Percentiles rank a stretch among this genome's conserved stretches.
phyloP scores from a whole-genome alignment of 495 filamentous ascomycete species.

The Aspergillus biplanus region DNA sequence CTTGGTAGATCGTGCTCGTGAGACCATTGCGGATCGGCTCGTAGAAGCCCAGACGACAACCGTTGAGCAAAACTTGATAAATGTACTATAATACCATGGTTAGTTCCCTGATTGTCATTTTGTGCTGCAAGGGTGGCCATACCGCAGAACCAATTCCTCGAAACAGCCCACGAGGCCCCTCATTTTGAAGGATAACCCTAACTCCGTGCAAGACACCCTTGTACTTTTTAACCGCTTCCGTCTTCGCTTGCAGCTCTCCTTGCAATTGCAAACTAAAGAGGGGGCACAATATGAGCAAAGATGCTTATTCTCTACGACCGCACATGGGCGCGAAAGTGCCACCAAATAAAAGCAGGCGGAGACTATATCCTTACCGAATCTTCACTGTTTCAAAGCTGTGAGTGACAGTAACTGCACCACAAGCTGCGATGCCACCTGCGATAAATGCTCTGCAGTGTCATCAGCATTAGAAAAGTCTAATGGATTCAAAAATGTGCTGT shows the following conservation, averaged over 20 bases:
- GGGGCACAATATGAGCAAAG: not conserved
- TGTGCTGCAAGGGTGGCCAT: slow-evolving; percentile 27
- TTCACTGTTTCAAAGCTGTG: slow-evolving; percentile 99
- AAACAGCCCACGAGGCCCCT: slow-evolving; percentile 84
- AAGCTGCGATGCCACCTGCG: slow-evolving; percentile 93
- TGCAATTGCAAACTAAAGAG: slow-evolving; percentile 82
- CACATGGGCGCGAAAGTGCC: no score
- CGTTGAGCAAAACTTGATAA: slow-evolving; percentile 96
- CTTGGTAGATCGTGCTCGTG: slow-evolving; percentile 68
- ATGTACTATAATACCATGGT: slow-evolving; percentile 65
- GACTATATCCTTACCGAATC: slow-evolving; percentile 67
- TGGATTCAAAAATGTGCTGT: not conserved
- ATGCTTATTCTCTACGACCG: no score
- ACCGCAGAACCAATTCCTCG: slow-evolving; percentile 88
- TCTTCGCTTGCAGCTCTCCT: slow-evolving; percentile 88
- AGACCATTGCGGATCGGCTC: slow-evolving; percentile 80
- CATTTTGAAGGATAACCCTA: slow-evolving; percentile 86
- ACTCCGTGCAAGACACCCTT: slow-evolving; percentile 92
- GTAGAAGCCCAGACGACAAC: slow-evolving; percentile 96
- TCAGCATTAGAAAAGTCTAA: slow-evolving; percentile 2
- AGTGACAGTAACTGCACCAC: slow-evolving; percentile 95
- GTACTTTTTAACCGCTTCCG: slow-evolving; percentile 83
- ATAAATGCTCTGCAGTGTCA: slow-evolving; percentile 67
- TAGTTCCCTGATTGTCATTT: not conserved
- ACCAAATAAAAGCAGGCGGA: no score